Conservation (phyloP, 108 stramenopile species). For the Schizochytrium sp. region DNA sequence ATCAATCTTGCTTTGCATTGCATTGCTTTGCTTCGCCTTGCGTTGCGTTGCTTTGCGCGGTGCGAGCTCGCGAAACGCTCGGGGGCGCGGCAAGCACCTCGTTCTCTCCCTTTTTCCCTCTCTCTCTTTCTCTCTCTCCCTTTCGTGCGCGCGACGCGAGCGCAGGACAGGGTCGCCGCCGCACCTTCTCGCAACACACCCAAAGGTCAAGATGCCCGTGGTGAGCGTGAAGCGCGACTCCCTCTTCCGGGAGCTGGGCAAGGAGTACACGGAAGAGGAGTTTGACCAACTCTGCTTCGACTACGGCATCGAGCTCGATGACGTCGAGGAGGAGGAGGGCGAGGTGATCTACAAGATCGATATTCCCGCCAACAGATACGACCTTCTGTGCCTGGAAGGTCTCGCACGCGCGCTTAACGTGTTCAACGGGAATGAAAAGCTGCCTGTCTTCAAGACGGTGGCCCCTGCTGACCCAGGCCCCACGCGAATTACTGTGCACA, state of each 20-base stretch:
- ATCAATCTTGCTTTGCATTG: too few relatives aligned
- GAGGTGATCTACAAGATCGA: constrained; percentile 94
- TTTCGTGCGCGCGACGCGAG: too few relatives aligned
- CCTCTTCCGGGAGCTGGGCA: constrained; percentile 77
- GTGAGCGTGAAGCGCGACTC: constrained; percentile 72
- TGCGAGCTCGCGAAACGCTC: too few relatives aligned
- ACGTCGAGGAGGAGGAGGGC: constrained; percentile 77
- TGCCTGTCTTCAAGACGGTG: constrained; percentile 52
- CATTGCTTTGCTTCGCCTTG: too few relatives aligned
- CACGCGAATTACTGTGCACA: not conserved
- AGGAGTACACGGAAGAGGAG: constrained; percentile 88
- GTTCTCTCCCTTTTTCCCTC: too few relatives aligned
- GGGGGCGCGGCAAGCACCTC: too few relatives aligned
- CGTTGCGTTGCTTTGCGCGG: too few relatives aligned
- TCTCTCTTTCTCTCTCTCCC: too few relatives aligned
- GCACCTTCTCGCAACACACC: too few relatives aligned
- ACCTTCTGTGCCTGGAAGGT: constrained; percentile 94
- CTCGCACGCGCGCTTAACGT: constrained; percentile 78
- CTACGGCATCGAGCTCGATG: constrained; percentile 98
- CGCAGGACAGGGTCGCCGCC: too few relatives aligned
- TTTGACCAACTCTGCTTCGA: constrained; percentile 99
- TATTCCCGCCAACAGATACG: constrained; percentile 97
- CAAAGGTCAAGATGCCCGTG: constrained; percentile 70
- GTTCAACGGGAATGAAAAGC: constrained; percentile 74
- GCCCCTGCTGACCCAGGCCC: not conserved